These are phyloP conservation scores for Trichosporon sp. DNA, from an alignment of 1,284 basidiomycete species.

Conservation along the genomic window DNA sequence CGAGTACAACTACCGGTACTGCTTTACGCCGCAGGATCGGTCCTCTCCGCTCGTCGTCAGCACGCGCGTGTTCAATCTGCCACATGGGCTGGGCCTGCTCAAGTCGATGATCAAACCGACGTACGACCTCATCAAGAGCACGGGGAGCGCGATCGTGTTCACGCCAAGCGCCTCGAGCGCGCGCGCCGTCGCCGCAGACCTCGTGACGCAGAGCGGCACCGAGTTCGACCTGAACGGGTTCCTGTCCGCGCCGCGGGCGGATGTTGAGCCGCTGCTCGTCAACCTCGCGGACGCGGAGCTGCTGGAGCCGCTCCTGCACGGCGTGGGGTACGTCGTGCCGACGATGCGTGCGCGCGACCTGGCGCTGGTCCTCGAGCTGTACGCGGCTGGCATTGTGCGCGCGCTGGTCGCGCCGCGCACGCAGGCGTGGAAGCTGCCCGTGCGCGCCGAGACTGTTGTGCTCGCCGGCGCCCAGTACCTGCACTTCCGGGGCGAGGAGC, in stretches of 20 bases:
- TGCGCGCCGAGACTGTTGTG: constrained; percentile 73
- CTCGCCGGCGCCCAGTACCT: constrained; percentile 91
- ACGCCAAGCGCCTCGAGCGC: constrained; percentile 83
- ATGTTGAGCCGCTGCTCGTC: constrained; percentile 61
- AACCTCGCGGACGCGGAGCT: constrained; percentile 65
- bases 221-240: constrained; percentile 71
- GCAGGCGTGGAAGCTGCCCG: constrained; percentile 77
- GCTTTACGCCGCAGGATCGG: constrained; percentile 76
- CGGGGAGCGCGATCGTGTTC: constrained; percentile 65
- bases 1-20: constrained; percentile 59
- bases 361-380: constrained; percentile 75
- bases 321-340: constrained; percentile 83
- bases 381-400: constrained; percentile 71
- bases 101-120: constrained; percentile 91
- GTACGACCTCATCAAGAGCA: constrained; percentile 58
- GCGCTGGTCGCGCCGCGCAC: constrained; percentile 79
- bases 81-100: constrained; percentile 80
- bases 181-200: constrained; percentile 68
- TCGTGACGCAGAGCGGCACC: constrained; percentile 81
- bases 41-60: constrained; percentile 70
- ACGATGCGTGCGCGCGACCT: constrained; percentile 67
- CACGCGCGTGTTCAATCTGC: constrained; percentile 76
- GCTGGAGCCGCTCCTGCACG: constrained; percentile 74
- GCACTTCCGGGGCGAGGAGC: constrained; percentile 54
- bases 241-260: constrained; percentile 58